Evolutionary conservation across 768 basidiomycete species (phyloP), one percentile per base, ranked within the genome.

Genomic region (Rhodotorula babjevae): DNA sequence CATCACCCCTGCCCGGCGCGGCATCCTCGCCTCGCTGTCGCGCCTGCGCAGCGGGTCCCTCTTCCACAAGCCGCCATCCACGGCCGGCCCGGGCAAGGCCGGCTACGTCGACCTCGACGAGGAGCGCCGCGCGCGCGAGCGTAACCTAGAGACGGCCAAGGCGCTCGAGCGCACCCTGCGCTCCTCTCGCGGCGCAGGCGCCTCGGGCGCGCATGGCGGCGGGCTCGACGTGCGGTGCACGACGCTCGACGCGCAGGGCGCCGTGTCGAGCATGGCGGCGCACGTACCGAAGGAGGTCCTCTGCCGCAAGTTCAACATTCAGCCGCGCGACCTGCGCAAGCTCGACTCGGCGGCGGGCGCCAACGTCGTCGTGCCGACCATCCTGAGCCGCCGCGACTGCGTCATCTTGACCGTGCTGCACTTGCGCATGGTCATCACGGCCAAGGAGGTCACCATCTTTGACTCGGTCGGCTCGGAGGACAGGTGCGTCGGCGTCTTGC

Each of bases 241-340:
- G n/a, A 73, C 67, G 18, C 33, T 76, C 27, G 68, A 76, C 46
- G 31, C 42, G 21, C 65, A 63, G 42, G 71, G 71, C 63, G 65
- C 87, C 78, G 91, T 94, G 69, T 90, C 90, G 82, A 91, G 88
- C 49, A 91, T 91, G 56, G 91, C 90, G 21, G 91, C 91, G 12
- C 88, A 90, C 78, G 93, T 95, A 82, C 93, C 90, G 79, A 92
- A 90, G 82, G 87, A 91, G 49, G 91, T 94, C 79, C 85, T 98
- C 63, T 92, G 92, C 81, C 82, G 85, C 50, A 90, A 93, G 79
- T 92, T 95, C 81, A 87, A 88, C 77, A 83, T 97, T 74, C 77
- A 93, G 91, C 90, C 93, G 77, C 90, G 95, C 85, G 95, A 98
- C 84, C 84, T 98, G 33, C 89, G 95, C 66, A 96, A 97, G 84